These are phyloP conservation scores for Cytospora piceae DNA, from an alignment of 2,329 filamentous ascomycete genomes.

Conservation along the genomic window DNA sequence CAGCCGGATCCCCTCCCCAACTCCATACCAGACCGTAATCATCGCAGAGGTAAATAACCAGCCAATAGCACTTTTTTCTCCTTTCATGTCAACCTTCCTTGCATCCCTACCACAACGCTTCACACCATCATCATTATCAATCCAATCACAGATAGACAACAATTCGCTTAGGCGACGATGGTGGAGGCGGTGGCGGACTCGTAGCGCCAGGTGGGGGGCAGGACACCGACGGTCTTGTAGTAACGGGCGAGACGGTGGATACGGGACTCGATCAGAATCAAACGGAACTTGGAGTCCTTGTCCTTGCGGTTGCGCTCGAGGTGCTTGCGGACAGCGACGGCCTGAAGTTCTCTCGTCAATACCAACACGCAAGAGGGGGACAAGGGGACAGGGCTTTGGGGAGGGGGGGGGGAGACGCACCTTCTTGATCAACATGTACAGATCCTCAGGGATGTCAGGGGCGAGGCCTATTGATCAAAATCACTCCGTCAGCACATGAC, in stretches of 20 bases:
- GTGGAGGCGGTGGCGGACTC: slow-evolving; percentile 96
- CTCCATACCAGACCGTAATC: slow-evolving; percentile 43
- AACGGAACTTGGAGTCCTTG: slow-evolving; percentile 99
- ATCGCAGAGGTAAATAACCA: slow-evolving; percentile 16
- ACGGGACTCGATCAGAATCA: slow-evolving; percentile 99
- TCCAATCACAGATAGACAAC: slow-evolving; percentile 9
- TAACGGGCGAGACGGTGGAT: slow-evolving; percentile 98
- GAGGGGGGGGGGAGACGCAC: slow-evolving; percentile 48
- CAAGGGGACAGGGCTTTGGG: not conserved
- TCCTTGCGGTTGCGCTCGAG: slow-evolving; percentile 99
- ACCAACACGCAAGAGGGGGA: not conserved
- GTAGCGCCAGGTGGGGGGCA: slow-evolving; percentile 97
- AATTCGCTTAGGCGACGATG: slow-evolving; percentile 76
- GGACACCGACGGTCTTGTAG: slow-evolving; percentile 94
- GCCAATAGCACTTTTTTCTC: slow-evolving; percentile 32
- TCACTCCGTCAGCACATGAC: slow-evolving; percentile 93
- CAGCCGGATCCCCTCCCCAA: slow-evolving; percentile 40
- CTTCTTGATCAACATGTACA: slow-evolving; percentile 99
- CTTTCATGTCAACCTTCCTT: slow-evolving; percentile 15
- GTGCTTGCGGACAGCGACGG: slow-evolving; percentile 99
- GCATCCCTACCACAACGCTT: slow-evolving; percentile 32
- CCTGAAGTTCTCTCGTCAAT: slow-evolving; percentile 53
- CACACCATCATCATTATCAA: slow-evolving; percentile 34
- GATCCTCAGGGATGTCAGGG: slow-evolving; percentile 97
- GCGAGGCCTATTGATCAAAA: slow-evolving; percentile 82